Evolutionary conservation across 257 asterid species (phyloP), one percentile per base, ranked within the genome.

Genomic region (Nicotiana benthamiana): DNA sequence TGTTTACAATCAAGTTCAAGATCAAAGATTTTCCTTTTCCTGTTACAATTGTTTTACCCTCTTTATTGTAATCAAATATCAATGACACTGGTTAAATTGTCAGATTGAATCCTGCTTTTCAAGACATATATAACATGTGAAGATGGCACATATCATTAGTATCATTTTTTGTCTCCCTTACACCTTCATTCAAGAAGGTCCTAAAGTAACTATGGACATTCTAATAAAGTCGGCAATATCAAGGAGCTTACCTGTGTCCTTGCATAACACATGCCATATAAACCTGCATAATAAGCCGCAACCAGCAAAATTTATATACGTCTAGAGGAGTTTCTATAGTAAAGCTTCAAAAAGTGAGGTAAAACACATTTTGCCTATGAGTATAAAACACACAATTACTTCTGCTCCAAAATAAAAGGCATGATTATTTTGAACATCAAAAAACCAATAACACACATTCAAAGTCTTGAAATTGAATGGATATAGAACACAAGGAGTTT

Each of bases 231-330:
- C 4, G 17, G 15, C 57, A 52, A 54, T 74, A 82, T 70, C 81
- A 77, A 48, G 48, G 65, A 79, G 32, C 76, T 86, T 85, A 95
- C 99, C 99, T 95, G 79, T 87, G 90, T 78, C 98, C 97, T 16
- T 90, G 87, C 91, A 87, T 87, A 88, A 95, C 77, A 86, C 98
- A 92, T 46, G 99, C 97, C 99, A 95, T 95, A 84, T 93, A 90
- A 60, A 95, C 97, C 99, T 95, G 89, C 83, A 83, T 59, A 77
- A 51, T 74, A 78, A 86, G 85, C 80, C 81, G 83, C 26, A 75
- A 20, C 10, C 10, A 22, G 60, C 34, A 74, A 74, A 74, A 48
- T 16, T 26, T 16, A 74, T 24, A 74, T 24, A 48, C 2, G 8
- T 24, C 17, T 13, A 48, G 5, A 15, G 22, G 43, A 5, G 32